Evolutionary conservation across 169 alveolate genomes (phyloP).

Genomic region (Blepharisma undulans): DNA sequence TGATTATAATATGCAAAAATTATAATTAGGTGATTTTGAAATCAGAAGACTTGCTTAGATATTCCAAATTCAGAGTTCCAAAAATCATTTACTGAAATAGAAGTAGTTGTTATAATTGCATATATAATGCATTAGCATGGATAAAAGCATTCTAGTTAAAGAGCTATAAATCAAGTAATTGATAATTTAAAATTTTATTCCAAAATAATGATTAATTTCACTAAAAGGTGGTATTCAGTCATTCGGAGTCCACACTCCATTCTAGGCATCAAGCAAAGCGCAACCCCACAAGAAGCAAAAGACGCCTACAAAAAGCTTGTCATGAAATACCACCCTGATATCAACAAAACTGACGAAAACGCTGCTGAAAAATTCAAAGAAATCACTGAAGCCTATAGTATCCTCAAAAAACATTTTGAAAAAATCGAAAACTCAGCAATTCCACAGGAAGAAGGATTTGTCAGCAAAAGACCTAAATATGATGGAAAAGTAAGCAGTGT

Average conservation of each 20-base stretch:
- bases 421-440: not conserved
- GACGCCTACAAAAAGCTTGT: constrained; percentile 30
- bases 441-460: constrained; percentile 4
- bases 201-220: not conserved
- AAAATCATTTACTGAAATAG: no score
- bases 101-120: no score
- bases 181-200: not conserved
- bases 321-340: constrained; percentile 34
- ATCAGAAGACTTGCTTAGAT: no score
- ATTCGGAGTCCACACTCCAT: not conserved
- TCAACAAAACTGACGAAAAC: not conserved
- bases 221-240: not conserved
- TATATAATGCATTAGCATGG: no score
- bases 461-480: constrained; percentile 22
- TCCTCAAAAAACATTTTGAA: constrained; percentile 2
- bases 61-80: no score
- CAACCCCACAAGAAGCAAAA: constrained; percentile 28
- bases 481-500: constrained; percentile 27
- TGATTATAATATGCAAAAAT: no score
- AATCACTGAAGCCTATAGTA: constrained; percentile 24
- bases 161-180: no score
- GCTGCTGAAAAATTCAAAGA: constrained; percentile 7
- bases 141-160: no score
- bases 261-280: not conserved
- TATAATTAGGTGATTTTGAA: no score